Base-by-base conservation (phyloP, 2,329 filamentous ascomycete genomes). In the Fusarium pilosicola region DNA sequence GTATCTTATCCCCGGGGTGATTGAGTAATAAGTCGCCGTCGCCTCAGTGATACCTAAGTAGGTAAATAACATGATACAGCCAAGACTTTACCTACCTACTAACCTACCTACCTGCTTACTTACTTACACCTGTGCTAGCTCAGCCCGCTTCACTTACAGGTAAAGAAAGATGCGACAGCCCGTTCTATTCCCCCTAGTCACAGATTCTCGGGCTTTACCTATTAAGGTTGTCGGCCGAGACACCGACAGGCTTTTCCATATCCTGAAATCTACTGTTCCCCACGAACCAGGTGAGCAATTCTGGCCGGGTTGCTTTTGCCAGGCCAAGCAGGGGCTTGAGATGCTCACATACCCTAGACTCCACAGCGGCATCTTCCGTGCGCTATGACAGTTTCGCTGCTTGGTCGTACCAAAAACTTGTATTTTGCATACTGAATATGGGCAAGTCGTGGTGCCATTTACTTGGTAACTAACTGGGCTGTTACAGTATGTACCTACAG, bases 251-350 rank as follows among this genome's bases (percentile, higher is more conserved):
- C 38, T 28, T 36, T 59, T 55, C 34, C 28, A 32, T 36, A 34
- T 38, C 41, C 13, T 64, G 51, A 51, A 38, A 26, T 42, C 7
- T 65, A 61, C 70, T 49, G 15, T 65, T 65, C 70, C 69, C 64
- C 69, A 72, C 64, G 52, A 65, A 55, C 66, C 42, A 30, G 51
- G 28, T 14, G 28, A 54, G 34, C 30, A 36, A 28, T 26, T 45
- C 48, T 66, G 32, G n/a, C 42, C 55, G 55, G 63, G 34, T 42
- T 48, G n/a, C 20, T 39, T 26, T 32, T 65, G 46, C 30, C 39
- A 34, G 14, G 32, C 24, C 45, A 55, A 15, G 38, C 45, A 55
- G 26, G 38, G 30, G 39, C 12, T 15, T 20, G 8, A 32, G 26
- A 8, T n/a, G 22, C 41, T 28, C 41, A 17, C 32, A 34, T 34